phyloP scores from a whole-genome alignment of 75 land plant species.

The Adiantum capillusveneris region DNA sequence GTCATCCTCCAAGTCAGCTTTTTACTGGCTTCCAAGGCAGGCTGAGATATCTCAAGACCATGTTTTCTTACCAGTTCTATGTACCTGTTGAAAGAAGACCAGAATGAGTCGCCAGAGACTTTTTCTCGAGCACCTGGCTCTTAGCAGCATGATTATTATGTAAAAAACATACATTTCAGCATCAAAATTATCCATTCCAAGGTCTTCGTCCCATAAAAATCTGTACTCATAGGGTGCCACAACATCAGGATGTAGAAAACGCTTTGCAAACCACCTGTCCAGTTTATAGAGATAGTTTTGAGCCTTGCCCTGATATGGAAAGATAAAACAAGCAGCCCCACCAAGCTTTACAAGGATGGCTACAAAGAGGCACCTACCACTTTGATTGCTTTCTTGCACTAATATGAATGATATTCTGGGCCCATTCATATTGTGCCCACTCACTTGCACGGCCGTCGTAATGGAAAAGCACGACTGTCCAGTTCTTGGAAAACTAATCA shows the following conservation, averaged over 20 bases:
- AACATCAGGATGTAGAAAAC: constrained; percentile 91
- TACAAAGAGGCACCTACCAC: too few species aligned
- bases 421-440: constrained; percentile 96
- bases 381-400: constrained; percentile 81
- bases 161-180: constrained; percentile 64
- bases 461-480: constrained; percentile 78
- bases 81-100: constrained; percentile 22
- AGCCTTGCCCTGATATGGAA: too few species aligned
- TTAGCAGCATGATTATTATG: neutral
- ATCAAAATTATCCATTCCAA: constrained; percentile 87
- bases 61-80: constrained; percentile 24
- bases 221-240: constrained; percentile 84
- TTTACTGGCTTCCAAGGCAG: constrained; percentile 14
- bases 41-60: constrained; percentile 32
- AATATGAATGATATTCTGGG: constrained; percentile 72
- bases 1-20: constrained; percentile 27
- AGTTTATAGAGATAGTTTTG: too few species aligned
- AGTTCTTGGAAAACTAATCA: constrained; percentile 93
- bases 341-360: too few species aligned
- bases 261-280: constrained; percentile 94
- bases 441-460: constrained; percentile 86
- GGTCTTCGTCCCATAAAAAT: constrained; percentile 95
- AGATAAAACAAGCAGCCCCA: too few species aligned
- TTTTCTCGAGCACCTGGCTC: too few species aligned
- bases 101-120: too few species aligned